phyloP scores from a whole-genome alignment of 179 eudicot genomes.

The Gypsophila paniculata region DNA sequence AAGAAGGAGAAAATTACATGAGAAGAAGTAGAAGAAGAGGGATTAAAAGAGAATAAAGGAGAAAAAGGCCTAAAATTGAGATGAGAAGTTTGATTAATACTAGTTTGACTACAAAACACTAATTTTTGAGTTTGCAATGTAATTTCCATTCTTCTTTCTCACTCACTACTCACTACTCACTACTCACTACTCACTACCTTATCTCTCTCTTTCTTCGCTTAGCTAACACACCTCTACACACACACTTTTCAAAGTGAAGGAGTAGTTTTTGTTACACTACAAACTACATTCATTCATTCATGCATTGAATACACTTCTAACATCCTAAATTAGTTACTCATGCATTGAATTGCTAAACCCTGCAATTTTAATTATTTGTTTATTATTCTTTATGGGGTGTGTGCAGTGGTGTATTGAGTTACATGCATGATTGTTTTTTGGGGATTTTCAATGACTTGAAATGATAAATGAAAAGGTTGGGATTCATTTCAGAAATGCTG shows the following conservation, averaged over 20 bases:
- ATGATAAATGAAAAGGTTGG: background rate
- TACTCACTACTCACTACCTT: background rate
- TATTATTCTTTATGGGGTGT: no score
- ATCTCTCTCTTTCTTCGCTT: conserved; percentile 15
- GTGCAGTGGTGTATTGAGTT: background rate
- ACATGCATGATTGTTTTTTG: background rate
- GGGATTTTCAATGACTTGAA: conserved; percentile 23
- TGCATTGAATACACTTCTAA: conserved; percentile 11
- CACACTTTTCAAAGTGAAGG: no score
- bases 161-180: no score
- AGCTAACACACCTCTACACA: no score
- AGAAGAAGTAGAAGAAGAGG: conserved; percentile 23
- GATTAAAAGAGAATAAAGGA: conserved; percentile 25
- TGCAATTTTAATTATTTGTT: background rate
- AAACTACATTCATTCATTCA: background rate
- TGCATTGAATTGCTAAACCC: conserved; percentile 24
- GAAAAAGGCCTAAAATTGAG: conserved; percentile 30
- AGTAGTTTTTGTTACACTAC: no score
- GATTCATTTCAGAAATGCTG: no score
- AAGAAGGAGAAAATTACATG: conserved; percentile 22
- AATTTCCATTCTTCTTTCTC: conserved; percentile 22
- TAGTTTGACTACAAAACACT: conserved; percentile 24
- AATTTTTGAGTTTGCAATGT: conserved; percentile 29
- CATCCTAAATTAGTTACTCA: conserved; percentile 11
- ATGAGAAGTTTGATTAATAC: conserved; percentile 23